Base-by-base conservation (phyloP, 2,329 filamentous ascomycete genomes). In the Trichophyton rubrum region DNA sequence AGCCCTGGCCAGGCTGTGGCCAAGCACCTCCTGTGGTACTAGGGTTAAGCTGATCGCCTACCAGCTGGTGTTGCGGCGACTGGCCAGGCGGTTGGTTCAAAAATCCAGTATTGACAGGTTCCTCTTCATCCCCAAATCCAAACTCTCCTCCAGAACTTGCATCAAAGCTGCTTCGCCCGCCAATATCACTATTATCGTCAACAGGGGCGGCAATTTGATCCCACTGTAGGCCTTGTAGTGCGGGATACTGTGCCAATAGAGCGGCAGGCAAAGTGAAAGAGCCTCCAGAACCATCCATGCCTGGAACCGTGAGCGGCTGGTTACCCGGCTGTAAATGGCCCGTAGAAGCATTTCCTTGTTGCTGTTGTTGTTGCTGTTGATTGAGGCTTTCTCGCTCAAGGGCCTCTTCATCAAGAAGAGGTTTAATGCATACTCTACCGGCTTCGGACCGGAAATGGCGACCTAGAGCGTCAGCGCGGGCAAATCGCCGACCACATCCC, bases 391-490 rank as follows among this genome's bases (percentile, higher is more conserved):
- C 88, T 38, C 90, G 81, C 68, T 95, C 90, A 40, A 86, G 77
- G 60, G 90, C 87, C 77, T 99, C 93, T 74, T 99, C 93, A 65
- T 99, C 93, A 1, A 99, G 81, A 11, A 99, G 77, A n/a, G 93
- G 91, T 67, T 95, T 96, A 75, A 99, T 99, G 71, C 93, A 99
- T 59, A 96, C 89, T 35, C 93, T 84, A 5, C 93, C 93, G 2
- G 93, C 93, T 76, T 99, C 93, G 1, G 90, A 96, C 59, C 93
- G 83, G 78, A 99, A 99, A 75, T 96, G 93, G 9, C 91, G 84
- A 1, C 93, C 93, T 1, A 99, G 80, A 3, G 93, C 93, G 77
- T 99, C 93, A 3, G 93, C 93, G 67, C 93, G 89, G 15, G 93
- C 93, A 73, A 99, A 99, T 8, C 91, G 84, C 63, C 93, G 83